Base-by-base conservation (phyloP, 176 grass and related monocot genomes). In the Musa acuminata region DNA sequence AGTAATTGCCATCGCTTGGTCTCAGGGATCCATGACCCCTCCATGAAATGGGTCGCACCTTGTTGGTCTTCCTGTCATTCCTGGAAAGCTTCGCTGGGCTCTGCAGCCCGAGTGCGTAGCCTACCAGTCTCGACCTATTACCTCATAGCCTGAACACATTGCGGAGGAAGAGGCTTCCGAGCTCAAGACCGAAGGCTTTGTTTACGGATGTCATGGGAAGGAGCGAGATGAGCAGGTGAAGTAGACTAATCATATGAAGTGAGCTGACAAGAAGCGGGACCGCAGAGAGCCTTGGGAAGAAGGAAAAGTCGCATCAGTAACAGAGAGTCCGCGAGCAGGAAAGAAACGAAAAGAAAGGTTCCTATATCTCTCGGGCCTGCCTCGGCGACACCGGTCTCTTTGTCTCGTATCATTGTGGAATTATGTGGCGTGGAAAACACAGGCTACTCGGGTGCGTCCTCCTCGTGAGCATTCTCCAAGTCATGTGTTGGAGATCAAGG, bases 221-320 rank as follows among this genome's bases (percentile, higher is more conserved):
- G 35, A 52, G 35, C 52, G 22, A 11, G 9, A 16, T 35, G 52
- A 25, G 11, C 54, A 21, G 57, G 25, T 63, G 69, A 71, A 52
- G 64, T 72, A 25, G 78, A 73, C 78, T 53, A 35, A 80, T 73
- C 78, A 72, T 80, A 64, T n/a, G 55, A 23, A 6, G 21, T 43
- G 48, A 78, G 62, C 49, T 78, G 75, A 67, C n/a, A 52, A 49
- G 66, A 79, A 52, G 48, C 17, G 57, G 55, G 49, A 3, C 63
- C 52, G 78, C 13, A 29, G 13, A 29, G 13, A 12, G 17, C 12
- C 21, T 12, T n/a, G 16, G 57, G 10, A 8, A 26, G 13, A 49
- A 50, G n/a, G 9, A 27, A 51, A 59, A 13, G 12, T 60, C 21
- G 22, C n/a, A 12, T 69, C 9, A 17, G 43, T 60, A 23, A 62